These are phyloP conservation scores for Eucalyptus regnans DNA, from an alignment of 345 rosid species.

Conservation along the genomic window DNA sequence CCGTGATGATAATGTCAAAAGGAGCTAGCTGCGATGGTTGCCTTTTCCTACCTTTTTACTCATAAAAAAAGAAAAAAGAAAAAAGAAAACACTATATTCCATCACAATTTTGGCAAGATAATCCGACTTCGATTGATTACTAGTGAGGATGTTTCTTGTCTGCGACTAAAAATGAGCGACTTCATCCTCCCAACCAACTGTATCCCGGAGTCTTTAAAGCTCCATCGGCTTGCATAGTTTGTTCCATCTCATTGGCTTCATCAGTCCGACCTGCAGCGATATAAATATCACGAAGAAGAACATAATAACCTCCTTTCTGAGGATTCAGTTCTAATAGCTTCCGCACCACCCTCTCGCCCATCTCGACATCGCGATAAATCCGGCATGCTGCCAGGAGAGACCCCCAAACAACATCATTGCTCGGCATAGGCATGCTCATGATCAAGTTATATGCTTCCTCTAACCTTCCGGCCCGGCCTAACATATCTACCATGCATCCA, in stretches of 20 bases:
- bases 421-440: neutral
- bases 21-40: neutral
- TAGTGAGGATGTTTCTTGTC: neutral
- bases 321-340: neutral
- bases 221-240: neutral
- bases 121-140: neutral
- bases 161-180: neutral
- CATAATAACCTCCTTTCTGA: neutral
- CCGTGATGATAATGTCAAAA: neutral
- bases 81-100: accelerated
- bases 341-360: neutral
- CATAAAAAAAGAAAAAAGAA: neutral
- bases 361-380: neutral
- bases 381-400: neutral
- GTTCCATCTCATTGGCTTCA: neutral
- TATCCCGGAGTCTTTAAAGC: neutral
- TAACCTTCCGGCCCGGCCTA: neutral
- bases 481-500: neutral
- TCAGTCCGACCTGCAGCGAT: neutral
- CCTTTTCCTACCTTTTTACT: neutral
- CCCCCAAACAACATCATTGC: neutral
- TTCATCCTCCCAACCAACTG: neutral
- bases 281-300: neutral
- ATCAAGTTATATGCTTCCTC: neutral
- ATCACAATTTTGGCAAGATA: neutral